Conservation (phyloP, 2,329 filamentous ascomycete species). For the Xylaria sp. region DNA sequence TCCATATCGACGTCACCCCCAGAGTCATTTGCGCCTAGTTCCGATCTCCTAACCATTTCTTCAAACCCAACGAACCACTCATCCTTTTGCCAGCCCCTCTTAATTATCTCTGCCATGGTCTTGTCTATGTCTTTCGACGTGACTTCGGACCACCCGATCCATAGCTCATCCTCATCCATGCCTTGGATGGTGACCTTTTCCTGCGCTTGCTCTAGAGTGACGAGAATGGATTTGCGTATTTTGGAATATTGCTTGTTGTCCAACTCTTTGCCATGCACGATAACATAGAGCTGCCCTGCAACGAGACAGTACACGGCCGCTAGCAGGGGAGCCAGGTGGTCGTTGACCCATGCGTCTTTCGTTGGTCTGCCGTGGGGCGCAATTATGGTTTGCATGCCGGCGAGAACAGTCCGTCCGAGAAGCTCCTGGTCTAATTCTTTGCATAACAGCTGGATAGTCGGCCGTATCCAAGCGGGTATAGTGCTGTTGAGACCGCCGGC, state of each 20-base stretch:
- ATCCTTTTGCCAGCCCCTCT: constrained; percentile 66
- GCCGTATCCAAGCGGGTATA: constrained; percentile 76
- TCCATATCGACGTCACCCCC: constrained; percentile 52
- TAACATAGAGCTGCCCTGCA: constrained; percentile 59
- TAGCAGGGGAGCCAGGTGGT: constrained; percentile 65
- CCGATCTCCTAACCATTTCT: constrained; percentile 60
- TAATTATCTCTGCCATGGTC: constrained; percentile 69
- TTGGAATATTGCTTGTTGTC: constrained; percentile 59
- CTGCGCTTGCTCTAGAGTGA: constrained; percentile 56
- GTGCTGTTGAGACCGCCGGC: constrained; percentile 45
- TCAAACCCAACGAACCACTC: constrained; percentile 73
- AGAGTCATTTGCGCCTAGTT: constrained; percentile 43
- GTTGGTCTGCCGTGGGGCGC: constrained; percentile 57
- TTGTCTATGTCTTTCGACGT: constrained; percentile 68
- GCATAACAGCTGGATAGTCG: constrained; percentile 74
- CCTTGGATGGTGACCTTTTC: constrained; percentile 54
- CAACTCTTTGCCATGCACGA: constrained; percentile 54
- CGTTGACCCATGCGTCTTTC: constrained; percentile 61
- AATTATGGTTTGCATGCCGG: constrained; percentile 73
- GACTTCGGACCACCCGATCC: constrained; percentile 64
- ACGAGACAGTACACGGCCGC: constrained; percentile 72
- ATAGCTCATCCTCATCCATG: constrained; percentile 60
- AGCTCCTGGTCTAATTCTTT: constrained; percentile 68
- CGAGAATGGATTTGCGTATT: constrained; percentile 60
- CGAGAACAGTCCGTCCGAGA: constrained; percentile 78